Base-by-base conservation (phyloP, 371 early-diverging fungal species). In the Smittium mucronatum region DNA sequence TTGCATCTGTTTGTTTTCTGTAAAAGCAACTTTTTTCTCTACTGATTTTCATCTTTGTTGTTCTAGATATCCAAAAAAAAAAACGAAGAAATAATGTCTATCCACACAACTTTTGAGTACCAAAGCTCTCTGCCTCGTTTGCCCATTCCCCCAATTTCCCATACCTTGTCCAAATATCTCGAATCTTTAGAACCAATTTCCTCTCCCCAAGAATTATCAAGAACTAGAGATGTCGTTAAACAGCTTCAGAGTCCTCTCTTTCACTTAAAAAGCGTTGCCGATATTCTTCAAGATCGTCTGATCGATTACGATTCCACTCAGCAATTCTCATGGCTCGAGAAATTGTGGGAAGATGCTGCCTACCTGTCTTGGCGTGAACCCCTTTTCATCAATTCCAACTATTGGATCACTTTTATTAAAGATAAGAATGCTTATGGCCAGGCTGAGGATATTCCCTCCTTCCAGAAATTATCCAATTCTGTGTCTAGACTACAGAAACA, bases 361-460 rank as follows among this genome's bases (percentile, higher is more conserved):
- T 96, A 96, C 79, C 84, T 91, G 69, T 87, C 88, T 70, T 94
- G 92, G 91, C 85, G 95, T 30, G 94, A 90, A 31, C 90, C 94
- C 16, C 68, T 89, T 47, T 77, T 91, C 76, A 87, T 94, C 69
- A 93, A 95, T 80, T 87, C 89, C 69, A 95, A 94, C 81, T 94
- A 93, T 89, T 94, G 90, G 81, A 81, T 89, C 35, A 69, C 86
- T 36, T 81, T 85, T 70, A 75, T 72, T 25, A 88, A 90, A 70
- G 91, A 93, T 73, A 83, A 81, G 0, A 77, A 83, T 60, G 68
- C 88, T 0, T 77, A 77, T 63, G 76, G 67, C 17, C 36, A 58
- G 16, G 36, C 70, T 32, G 72, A 63, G 47, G 72, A 74, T 28
- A 70, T 2, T 17, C 58, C 30, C 15, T 2, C 30, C 30, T 33